Evolutionary conservation across 169 alveolate species (phyloP).

Genomic region (Plasmodium coatneyi): DNA sequence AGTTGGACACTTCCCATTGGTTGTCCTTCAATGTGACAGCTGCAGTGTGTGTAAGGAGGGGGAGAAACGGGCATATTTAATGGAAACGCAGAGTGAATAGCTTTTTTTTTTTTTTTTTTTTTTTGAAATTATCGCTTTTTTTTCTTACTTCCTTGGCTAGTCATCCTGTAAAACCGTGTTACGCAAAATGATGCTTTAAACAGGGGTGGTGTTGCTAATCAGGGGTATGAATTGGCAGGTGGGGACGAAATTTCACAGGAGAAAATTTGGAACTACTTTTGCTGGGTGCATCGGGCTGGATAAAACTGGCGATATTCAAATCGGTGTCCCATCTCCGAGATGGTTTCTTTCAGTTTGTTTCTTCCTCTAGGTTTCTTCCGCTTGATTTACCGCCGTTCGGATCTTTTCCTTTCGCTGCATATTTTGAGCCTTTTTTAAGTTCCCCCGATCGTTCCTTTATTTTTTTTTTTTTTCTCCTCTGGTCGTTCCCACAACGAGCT

Average conservation of each 20-base stretch:
- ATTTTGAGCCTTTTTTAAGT: background rate
- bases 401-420: background rate
- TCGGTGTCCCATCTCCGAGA: background rate
- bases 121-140: background rate
- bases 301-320: background rate
- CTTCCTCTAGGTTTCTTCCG: background rate
- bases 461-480: background rate
- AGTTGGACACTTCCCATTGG: slow-evolving; percentile 69
- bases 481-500: background rate
- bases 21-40: slow-evolving; percentile 28
- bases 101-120: slow-evolving; percentile 1
- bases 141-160: background rate
- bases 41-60: background rate
- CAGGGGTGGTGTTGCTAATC: background rate
- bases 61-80: background rate
- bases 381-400: background rate
- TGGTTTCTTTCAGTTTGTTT: background rate
- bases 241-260: background rate
- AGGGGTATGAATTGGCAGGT: background rate
- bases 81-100: background rate
- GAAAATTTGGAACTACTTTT: background rate
- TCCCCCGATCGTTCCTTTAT: background rate
- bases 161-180: background rate
- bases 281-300: background rate
- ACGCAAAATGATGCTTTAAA: background rate